A percentile compares a stretch with the other conserved stretches of the same genome.
Conservation (phyloP, 1,139 yeast genomes). For the Candida gigantensis region DNA sequence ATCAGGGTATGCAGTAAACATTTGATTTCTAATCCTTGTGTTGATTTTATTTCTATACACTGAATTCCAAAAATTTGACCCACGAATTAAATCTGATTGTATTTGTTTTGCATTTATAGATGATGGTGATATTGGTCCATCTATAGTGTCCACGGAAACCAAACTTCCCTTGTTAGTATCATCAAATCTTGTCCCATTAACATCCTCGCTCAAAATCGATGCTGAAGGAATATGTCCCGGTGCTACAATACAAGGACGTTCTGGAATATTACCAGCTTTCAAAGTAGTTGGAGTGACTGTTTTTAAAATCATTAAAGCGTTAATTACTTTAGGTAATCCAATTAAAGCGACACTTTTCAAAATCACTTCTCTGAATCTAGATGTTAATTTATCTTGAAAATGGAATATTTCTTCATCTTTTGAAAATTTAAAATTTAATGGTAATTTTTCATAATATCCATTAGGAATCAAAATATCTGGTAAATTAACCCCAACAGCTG, state of each 20-base stretch:
- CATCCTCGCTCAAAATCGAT: constrained; percentile 43
- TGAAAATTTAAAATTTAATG: constrained; percentile 36
- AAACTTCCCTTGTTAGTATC: constrained; percentile 25
- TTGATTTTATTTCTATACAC: constrained; percentile 74
- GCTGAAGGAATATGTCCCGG: constrained; percentile 42
- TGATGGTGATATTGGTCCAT: constrained; percentile 39
- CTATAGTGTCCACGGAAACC: constrained; percentile 36
- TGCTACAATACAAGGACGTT: constrained; percentile 31
- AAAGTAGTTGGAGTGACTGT: constrained; percentile 64
- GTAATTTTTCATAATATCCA: constrained; percentile 39
- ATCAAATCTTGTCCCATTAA: constrained; percentile 34
- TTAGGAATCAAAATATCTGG: constrained; percentile 46
- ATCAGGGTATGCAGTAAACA: constrained; percentile 79
- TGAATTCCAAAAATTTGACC: constrained; percentile 67
- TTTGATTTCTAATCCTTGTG: constrained; percentile 62
- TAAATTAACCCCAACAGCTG: constrained; percentile 42
- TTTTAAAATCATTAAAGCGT: constrained; percentile 65
- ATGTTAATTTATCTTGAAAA: constrained; percentile 45
- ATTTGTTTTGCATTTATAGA: constrained; percentile 31
- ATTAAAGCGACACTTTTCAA: constrained; percentile 74
- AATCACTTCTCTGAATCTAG: constrained; percentile 70
- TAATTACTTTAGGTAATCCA: constrained; percentile 87
- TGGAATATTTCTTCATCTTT: constrained; percentile 32
- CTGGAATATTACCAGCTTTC: constrained; percentile 30
- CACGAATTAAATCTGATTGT: constrained; percentile 43